Evolutionary conservation across 202 grass and related monocot species (phyloP), one percentile per base, ranked within the genome.

Genomic region (Zizania palustris): DNA sequence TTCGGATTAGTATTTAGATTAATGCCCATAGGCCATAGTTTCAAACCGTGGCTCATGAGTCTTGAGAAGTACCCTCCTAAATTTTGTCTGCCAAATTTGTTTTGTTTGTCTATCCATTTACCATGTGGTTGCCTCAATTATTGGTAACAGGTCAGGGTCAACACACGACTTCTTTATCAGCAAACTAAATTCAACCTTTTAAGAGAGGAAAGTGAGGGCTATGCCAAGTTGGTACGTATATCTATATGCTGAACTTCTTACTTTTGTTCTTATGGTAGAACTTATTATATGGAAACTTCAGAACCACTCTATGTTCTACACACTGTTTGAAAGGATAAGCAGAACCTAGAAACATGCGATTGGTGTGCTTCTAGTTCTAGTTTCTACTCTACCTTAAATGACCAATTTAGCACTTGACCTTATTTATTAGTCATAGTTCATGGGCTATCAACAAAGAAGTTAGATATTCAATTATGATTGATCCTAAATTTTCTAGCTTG

Each of bases 181-280:
- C 96, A 99, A 87, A 96, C 96, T 39, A 99, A 99, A 80, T 99
- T 99, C 65, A 99, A 99, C 72, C 87, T 99, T 67, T 72, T 99
- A 77, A 85, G 89, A 65, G 96, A 99, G 85, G 96, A 99, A 87
- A 99, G 92, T 40, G 96, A 99, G 87, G 96, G 96, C 60, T 99
- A 99, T 60, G 92, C 96, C 46, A 99, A 99, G 68, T 76, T 99
- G 89, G 96, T 99, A 85, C 43, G 90, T 70, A 79, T 85, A 74
- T 68, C 66, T 80, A 33, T 48, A 73, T 64, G 20, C 49, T 39
- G 70, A 82, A 51, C 55, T 39, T 59, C 28, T 61, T 40, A 33
- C 7, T 9, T 28, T 65, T 75, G 68, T 76, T 81, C 4, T 78
- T 57, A 48, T 59, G 38, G 45, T 85, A n/a, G 22, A 44, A 33